These are phyloP conservation scores for Candida buenavistaensis DNA, from an alignment of 1,139 yeast species.

Conservation along the genomic window DNA sequence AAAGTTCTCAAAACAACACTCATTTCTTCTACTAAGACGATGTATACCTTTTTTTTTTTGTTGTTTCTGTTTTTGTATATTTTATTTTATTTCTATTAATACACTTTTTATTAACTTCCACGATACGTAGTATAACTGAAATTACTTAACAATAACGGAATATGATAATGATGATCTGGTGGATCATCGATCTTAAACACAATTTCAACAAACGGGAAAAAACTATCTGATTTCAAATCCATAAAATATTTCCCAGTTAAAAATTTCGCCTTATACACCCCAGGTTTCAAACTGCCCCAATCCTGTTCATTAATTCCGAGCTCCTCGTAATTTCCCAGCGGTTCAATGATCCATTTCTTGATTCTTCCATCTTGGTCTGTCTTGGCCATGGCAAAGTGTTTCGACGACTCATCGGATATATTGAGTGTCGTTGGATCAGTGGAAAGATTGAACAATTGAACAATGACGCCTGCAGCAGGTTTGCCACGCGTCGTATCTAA, in stretches of 20 bases:
- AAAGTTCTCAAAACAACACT: constrained; percentile 49
- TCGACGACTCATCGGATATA: constrained; percentile 17
- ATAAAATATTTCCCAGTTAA: constrained; percentile 67
- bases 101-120: constrained; percentile 51
- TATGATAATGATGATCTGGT: constrained; percentile 80
- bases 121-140: constrained; percentile 88
- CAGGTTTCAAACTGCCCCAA: constrained; percentile 53
- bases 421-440: constrained; percentile 24
- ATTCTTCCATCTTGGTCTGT: constrained; percentile 83
- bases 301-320: constrained; percentile 30
- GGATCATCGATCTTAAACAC: constrained; percentile 63
- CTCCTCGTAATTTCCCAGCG: constrained; percentile 24
- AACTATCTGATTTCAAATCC: constrained; percentile 35
- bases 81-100: constrained; percentile 1
- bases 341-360: constrained; percentile 60
- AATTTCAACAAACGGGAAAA: constrained; percentile 85
- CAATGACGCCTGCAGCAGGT: constrained; percentile 71
- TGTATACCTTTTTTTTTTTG: constrained; percentile 9
- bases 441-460: constrained; percentile 51
- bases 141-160: constrained; percentile 78
- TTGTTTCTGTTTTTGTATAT: constrained; percentile 2
- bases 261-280: constrained; percentile 73
- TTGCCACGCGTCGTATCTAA: constrained; percentile 80
- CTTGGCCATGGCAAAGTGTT: constrained; percentile 59
- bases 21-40: constrained; percentile 45